Percentiles rank a stretch among this genome's conserved stretches.
These are phyloP conservation scores for Xanthoconium stramineum DNA, from an alignment of 768 basidiomycete genomes.

Conservation along the genomic window DNA sequence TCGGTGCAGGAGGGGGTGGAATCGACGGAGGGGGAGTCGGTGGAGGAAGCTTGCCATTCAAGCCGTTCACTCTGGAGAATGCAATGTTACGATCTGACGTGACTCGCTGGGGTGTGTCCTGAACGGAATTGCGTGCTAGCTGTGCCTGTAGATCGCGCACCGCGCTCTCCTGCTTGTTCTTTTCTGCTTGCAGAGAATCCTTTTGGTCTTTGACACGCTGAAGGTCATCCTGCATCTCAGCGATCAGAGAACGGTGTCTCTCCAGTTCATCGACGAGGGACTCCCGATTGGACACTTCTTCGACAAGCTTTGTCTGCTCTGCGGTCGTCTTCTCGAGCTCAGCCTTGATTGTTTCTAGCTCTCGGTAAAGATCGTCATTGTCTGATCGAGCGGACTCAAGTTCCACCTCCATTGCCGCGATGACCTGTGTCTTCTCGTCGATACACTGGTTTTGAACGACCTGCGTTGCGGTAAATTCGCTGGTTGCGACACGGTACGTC, in stretches of 20 bases:
- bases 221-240: constrained; percentile 73
- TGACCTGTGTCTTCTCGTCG: constrained; percentile 45
- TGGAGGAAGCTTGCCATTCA: constrained; percentile 79
- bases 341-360: constrained; percentile 46
- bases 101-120: constrained; percentile 48
- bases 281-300: constrained; percentile 73
- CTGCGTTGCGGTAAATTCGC: constrained; percentile 38
- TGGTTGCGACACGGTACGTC: constrained; percentile 44
- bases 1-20: constrained; percentile 79
- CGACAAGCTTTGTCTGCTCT: constrained; percentile 60
- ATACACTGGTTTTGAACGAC: constrained; percentile 47
- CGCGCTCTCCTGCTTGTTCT: constrained; percentile 60
- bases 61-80: constrained; percentile 55
- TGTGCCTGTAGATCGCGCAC: constrained; percentile 81
- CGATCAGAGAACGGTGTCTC: constrained; percentile 68
- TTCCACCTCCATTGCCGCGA: constrained; percentile 49
- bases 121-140: constrained; percentile 48
- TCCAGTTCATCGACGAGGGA: constrained; percentile 74
- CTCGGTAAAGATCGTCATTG: constrained; percentile 40
- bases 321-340: constrained; percentile 57
- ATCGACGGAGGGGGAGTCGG: constrained; percentile 80
- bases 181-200: constrained; percentile 72
- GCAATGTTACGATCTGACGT: constrained; percentile 49
- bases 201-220: constrained; percentile 82
- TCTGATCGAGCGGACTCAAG: constrained; percentile 40